phyloP scores from a whole-genome alignment of 371 early-diverging fungal species.

The Cokeromyces recurvatus region DNA sequence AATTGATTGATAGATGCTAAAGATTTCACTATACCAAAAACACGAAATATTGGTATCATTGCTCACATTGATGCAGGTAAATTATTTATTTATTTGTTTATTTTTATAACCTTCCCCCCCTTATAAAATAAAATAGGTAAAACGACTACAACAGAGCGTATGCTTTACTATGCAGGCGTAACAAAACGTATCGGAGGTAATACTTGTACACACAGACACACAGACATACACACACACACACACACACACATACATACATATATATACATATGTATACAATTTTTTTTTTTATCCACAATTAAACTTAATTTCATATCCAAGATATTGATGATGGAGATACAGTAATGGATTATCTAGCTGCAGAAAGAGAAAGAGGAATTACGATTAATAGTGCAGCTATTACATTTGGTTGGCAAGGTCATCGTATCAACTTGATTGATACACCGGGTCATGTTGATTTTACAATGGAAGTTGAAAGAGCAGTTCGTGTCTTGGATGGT shows the following conservation, averaged over 20 bases:
- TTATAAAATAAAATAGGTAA: constrained; percentile 73
- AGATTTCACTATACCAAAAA: constrained; percentile 56
- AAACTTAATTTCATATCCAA: too few species aligned
- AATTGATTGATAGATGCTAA: constrained; percentile 17
- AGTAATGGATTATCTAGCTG: constrained; percentile 88
- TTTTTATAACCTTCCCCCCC: background rate
- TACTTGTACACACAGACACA: too few species aligned
- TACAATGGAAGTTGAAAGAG: constrained; percentile 93
- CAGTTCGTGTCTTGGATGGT: constrained; percentile 91
- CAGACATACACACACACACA: too few species aligned
- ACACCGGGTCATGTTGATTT: constrained; percentile 98
- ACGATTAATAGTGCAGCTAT: constrained; percentile 95
- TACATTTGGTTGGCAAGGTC: constrained; percentile 85
- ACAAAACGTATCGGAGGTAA: constrained; percentile 80
- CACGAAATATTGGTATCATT: constrained; percentile 94
- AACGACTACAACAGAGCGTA: constrained; percentile 96
- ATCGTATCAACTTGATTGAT: constrained; percentile 90
- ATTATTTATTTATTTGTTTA: background rate
- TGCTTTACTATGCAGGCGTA: constrained; percentile 91
- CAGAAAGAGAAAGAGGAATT: constrained; percentile 92
- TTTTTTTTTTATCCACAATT: too few species aligned
- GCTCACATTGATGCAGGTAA: constrained; percentile 95
- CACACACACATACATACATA: too few species aligned
- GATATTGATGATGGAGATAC: constrained; percentile 92
- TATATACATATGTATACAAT: too few species aligned